Base-by-base conservation (phyloP, 2,329 filamentous ascomycete genomes). In the Aspergillus melleus region DNA sequence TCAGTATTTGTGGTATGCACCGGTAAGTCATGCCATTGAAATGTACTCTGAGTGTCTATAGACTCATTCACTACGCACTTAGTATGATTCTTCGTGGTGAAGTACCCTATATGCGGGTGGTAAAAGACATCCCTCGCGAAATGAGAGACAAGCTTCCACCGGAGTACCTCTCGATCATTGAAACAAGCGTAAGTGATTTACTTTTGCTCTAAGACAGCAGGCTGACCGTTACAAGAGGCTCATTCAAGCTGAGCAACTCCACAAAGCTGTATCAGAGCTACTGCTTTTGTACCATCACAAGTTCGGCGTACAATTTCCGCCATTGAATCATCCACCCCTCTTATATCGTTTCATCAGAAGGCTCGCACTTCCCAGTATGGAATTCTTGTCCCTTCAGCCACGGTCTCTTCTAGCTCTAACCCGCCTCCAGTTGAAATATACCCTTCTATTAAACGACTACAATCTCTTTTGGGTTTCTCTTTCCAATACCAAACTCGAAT, bases 1-100 rank as follows among this genome's bases (percentile, higher is more conserved):
- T 91, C n/a, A 86, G 88, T 22, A 79, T 94, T 8, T 88, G 87
- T 11, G 90, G 96, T 64, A 75, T 98, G 12, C 83, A 83, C 63
- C 71, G 72, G 78, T 81, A 72, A 57, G 68, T 8, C 46, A 30
- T 29, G 2, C 22, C n/a, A 8, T 14, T 39, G 6, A 12, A 12
- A 12, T 44, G 3, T 56, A 5, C 52, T n/a, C 8, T 53, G 16
- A 24, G 14, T 24, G 2, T n/a, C 3, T 47, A 36, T 52, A n/a
- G 2, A 36, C 4, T 19, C 12, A 55, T 52, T 64, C 10, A 62
- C 42, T 55, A 14, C 49, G 22, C 16, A 29, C 52, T 24, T 57
- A 74, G 71, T 19, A 71, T 72, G 65, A 61, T 83, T 56, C 79
- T 80, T 49, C 96, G 90, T 87, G 88, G 88, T 51, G 84, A 89